Base-by-base conservation (phyloP, 1,139 yeast genomes). In the Scheffersomyces lignicola region DNA sequence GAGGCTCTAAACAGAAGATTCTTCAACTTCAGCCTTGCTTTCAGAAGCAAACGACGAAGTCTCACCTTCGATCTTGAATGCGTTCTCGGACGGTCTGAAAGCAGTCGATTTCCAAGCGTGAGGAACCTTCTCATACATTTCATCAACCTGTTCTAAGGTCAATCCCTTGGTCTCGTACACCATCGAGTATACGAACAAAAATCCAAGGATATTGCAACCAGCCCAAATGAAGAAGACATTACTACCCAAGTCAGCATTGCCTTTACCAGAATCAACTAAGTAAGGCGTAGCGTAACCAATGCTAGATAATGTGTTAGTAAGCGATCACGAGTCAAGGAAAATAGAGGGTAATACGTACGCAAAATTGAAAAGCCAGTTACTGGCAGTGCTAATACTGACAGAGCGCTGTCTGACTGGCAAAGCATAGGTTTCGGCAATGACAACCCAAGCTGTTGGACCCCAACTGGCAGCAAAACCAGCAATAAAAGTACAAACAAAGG, bases 401-500 rank as follows among this genome's bases (percentile, higher is more conserved):
- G 86, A 81, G 58, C 78, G 78, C 47, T 82, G 84, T 61, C 90
- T 73, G 38, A 80, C 75, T 37, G 78, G 71, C 45, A 83, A 67
- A 29, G 86, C 80, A 67, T 69, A 83, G 37, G 79, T 67, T 56
- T 83, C 90, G 41, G 84, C 83, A 48, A 77, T 65, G 39, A 81
- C 65, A 34, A 81, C 85, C 89, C 89, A 83, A 34, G 78, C 76
- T 37, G 76, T 65, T 26, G 88, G 88, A 46, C 88, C 89, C 88
- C 88, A 83, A 18, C 86, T 72, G 34, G 84, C 64, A 24, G 88
- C 88, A 50, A 81, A 82, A 53, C 72, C 78, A 20, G 82, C 78
- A 55, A 80, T 80, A 52, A 79, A 82, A 33, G 75, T 60, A 72
- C 87, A 82, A 32, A 74, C 69, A 58, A 81, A 80, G 4, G 82